These are phyloP conservation scores for Cyberlindnera subsufficiens DNA, from an alignment of 805 yeast genomes.

Conservation along the genomic window DNA sequence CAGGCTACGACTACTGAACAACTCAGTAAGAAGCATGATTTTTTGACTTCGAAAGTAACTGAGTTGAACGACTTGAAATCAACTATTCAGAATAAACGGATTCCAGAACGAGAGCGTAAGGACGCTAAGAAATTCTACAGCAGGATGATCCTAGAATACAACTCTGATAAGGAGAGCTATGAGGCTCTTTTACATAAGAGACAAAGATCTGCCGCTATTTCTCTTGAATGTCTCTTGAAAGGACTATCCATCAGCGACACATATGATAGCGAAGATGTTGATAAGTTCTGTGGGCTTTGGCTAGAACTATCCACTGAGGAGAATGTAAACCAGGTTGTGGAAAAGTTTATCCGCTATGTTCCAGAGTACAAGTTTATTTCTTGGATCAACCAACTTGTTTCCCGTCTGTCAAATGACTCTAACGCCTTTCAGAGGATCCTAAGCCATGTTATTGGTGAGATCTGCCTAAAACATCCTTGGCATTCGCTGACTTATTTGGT, in stretches of 20 bases:
- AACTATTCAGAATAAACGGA: constrained; percentile 35
- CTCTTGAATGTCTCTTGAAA: constrained; percentile 54
- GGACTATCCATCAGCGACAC: constrained; percentile 41
- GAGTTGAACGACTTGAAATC: constrained; percentile 46
- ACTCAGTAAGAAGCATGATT: constrained; percentile 33
- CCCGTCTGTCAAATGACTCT: constrained; percentile 50
- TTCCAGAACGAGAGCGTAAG: constrained; percentile 40
- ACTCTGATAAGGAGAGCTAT: constrained; percentile 44
- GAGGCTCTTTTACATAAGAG: constrained; percentile 31
- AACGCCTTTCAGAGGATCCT: constrained; percentile 52
- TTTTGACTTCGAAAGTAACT: constrained; percentile 34
- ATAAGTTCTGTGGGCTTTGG: constrained; percentile 82
- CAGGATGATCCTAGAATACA: constrained; percentile 41
- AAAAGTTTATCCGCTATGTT: constrained; percentile 31
- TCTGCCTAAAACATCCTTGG: constrained; percentile 59
- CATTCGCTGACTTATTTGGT: constrained; percentile 62
- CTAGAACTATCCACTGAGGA: constrained; percentile 49
- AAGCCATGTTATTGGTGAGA: constrained; percentile 36
- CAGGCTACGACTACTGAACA: constrained; percentile 34
- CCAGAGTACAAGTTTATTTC: constrained; percentile 62
- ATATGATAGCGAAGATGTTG: constrained; percentile 52
- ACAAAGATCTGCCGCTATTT: constrained; percentile 40
- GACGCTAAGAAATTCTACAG: constrained; percentile 47
- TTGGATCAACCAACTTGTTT: constrained; percentile 80
- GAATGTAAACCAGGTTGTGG: constrained; percentile 37